Evolutionary conservation across 2,329 filamentous ascomycete genomes (phyloP).

Genomic region (Domatiomyces globalis): DNA sequence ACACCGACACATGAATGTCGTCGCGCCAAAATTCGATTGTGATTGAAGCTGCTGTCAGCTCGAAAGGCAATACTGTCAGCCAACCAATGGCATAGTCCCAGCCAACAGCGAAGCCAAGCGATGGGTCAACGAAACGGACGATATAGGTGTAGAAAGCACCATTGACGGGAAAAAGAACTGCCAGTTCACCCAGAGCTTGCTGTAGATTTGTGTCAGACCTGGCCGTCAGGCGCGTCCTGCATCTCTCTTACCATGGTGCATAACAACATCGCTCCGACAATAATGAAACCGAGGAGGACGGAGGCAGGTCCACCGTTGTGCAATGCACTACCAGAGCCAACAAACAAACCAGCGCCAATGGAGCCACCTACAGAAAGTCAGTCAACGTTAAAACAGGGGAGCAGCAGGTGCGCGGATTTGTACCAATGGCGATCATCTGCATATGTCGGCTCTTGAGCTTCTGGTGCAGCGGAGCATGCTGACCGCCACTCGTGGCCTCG

Average conservation of each 20-base stretch:
- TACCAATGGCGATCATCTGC: conserved; percentile 21
- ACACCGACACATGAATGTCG: conserved; percentile 22
- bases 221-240: too few relatives aligned
- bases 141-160: conserved; percentile 59
- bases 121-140: conserved; percentile 40
- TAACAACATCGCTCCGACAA: conserved; percentile 47
- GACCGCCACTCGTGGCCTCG: conserved; percentile 1
- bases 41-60: conserved; percentile 14
- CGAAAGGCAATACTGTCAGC: conserved; percentile 14
- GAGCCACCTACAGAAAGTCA: conserved; percentile 16
- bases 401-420: background rate
- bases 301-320: conserved; percentile 25
- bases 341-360: conserved; percentile 27
- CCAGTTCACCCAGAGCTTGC: conserved; percentile 49
- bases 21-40: conserved; percentile 15
- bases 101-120: conserved; percentile 31
- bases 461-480: conserved; percentile 12
- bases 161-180: conserved; percentile 61
- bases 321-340: conserved; percentile 26
- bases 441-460: conserved; percentile 17
- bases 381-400: background rate
- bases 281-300: conserved; percentile 33
- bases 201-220: background rate
- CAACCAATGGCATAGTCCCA: conserved; percentile 24
- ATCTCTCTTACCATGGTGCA: conserved; percentile 10